Conservation (phyloP, 257 asterid genomes). For the Solanum paucissectum region DNA sequence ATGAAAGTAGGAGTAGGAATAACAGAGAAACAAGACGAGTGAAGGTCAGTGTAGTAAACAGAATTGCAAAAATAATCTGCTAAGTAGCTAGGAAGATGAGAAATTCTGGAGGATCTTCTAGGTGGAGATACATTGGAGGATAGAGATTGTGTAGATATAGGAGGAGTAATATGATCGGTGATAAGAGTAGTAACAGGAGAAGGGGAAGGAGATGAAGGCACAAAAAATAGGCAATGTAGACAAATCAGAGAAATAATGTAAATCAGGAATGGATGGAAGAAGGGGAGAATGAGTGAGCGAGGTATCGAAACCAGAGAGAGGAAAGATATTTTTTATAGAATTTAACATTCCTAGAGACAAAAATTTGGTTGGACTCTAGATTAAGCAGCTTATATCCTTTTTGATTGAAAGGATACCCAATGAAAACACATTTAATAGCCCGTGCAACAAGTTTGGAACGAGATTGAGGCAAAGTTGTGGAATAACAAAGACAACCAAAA, state of each 20-base stretch:
- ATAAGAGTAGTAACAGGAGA: not conserved
- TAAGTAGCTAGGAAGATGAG: not conserved
- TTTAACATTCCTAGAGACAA: not conserved
- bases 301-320: not conserved
- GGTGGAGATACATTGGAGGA: not conserved
- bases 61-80: not conserved
- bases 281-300: too few species aligned
- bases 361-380: not conserved
- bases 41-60: not conserved
- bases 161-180: not conserved
- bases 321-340: not conserved
- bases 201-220: too few species aligned
- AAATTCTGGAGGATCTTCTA: not conserved
- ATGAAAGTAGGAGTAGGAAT: accelerated
- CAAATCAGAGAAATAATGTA: too few species aligned
- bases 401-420: not conserved
- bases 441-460: not conserved
- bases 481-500: not conserved
- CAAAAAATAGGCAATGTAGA: too few species aligned
- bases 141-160: not conserved
- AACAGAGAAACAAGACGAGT: not conserved
- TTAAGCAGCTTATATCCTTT: not conserved
- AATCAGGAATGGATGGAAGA: too few species aligned
- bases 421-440: not conserved
- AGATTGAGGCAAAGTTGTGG: not conserved